These are phyloP conservation scores for Vanrija sp. DNA, from an alignment of 1,284 basidiomycete species.

Conservation along the genomic window DNA sequence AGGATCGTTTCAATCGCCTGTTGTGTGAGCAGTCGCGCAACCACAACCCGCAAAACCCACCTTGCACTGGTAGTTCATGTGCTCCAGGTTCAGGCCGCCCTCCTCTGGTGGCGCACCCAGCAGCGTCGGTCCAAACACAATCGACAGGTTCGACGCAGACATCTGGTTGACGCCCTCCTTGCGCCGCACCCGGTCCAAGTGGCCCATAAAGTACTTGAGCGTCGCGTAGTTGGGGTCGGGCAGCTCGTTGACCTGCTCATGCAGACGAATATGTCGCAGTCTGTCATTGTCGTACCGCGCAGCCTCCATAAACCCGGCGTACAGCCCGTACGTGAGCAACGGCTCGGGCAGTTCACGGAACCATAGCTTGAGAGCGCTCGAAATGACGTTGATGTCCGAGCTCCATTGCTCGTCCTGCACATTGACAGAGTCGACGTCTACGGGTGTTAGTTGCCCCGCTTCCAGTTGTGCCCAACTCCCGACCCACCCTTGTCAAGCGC, in stretches of 20 bases:
- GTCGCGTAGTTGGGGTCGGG: constrained; percentile 98
- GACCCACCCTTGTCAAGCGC: constrained; percentile 76
- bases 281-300: constrained; percentile 92
- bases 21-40: constrained; percentile 22
- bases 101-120: constrained; percentile 60
- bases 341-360: constrained; percentile 94
- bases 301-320: constrained; percentile 90
- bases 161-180: constrained; percentile 81
- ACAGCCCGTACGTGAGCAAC: constrained; percentile 75
- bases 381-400: constrained; percentile 91
- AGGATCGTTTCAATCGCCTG: constrained; percentile 83
- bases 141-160: constrained; percentile 88
- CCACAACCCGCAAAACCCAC: constrained; percentile 47
- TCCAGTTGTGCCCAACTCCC: background rate
- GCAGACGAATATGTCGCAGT: constrained; percentile 85
- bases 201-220: constrained; percentile 90
- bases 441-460: background rate
- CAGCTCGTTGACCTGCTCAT: constrained; percentile 95
- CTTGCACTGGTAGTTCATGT: constrained; percentile 64
- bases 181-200: constrained; percentile 79
- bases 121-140: constrained; percentile 95
- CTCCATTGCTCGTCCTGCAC: constrained; percentile 84
- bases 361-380: constrained; percentile 93
- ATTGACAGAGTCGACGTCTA: constrained; percentile 81
- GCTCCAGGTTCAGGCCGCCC: constrained; percentile 53